A percentile compares a stretch with the other conserved stretches of the same genome.
Evolutionary conservation across 2,329 filamentous ascomycete genomes (phyloP).

Genomic region (Cryoendolithus antarcticus): DNA sequence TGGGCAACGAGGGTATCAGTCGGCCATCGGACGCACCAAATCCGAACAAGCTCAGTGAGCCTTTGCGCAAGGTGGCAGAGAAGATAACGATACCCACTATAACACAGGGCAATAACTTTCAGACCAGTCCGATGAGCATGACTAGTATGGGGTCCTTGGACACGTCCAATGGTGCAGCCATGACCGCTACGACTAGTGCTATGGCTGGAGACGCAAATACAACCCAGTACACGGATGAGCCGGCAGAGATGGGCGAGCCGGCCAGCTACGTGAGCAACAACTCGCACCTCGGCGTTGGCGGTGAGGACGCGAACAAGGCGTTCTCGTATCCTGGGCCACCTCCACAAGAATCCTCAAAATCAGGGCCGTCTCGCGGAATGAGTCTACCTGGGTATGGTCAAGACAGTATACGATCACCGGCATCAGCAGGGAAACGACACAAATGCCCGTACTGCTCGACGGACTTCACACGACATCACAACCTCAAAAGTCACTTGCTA

Average conservation of each 20-base stretch:
- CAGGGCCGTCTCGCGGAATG: constrained; percentile 43
- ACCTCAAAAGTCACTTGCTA: constrained; percentile 90
- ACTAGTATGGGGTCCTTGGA: constrained; percentile 43
- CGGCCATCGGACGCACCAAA: constrained; percentile 32
- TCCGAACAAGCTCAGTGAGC: constrained; percentile 34
- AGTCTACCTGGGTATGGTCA: constrained; percentile 45
- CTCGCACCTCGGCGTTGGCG: constrained; percentile 12
- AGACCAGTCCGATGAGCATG: constrained; percentile 41
- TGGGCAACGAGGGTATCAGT: constrained; percentile 31
- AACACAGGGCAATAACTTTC: constrained; percentile 31
- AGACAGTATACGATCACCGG: constrained; percentile 52
- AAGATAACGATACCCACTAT: constrained; percentile 38
- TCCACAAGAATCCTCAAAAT: constrained; percentile 36
- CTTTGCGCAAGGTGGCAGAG: constrained; percentile 35
- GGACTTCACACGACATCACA: constrained; percentile 94
- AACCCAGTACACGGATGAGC: constrained; percentile 21
- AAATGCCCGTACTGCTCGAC: constrained; percentile 95
- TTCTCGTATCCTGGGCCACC: constrained; percentile 54
- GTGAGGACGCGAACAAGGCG: constrained; percentile 37
- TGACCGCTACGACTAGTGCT: constrained; percentile 39
- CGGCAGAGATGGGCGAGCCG: constrained; percentile 26
- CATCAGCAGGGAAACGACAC: constrained; percentile 65
- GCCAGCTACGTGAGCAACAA: constrained; percentile 17
- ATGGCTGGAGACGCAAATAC: constrained; percentile 31
- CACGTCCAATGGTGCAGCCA: constrained; percentile 25